Conservation (phyloP, 2,329 filamentous ascomycete genomes). For the Plenodomus biglobosus region DNA sequence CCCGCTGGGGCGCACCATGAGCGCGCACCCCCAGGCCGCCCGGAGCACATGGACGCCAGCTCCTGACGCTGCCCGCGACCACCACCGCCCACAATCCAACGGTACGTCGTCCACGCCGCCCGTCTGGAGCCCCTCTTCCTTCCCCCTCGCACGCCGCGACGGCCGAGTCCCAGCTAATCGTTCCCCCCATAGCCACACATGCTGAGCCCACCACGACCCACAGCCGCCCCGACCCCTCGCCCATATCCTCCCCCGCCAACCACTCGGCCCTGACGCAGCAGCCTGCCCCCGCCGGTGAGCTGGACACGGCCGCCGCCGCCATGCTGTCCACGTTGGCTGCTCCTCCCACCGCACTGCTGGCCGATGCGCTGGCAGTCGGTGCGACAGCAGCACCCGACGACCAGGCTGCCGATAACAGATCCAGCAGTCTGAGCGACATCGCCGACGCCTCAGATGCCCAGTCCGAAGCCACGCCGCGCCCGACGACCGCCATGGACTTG, state of each 20-base stretch:
- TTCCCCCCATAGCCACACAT: conserved; percentile 14
- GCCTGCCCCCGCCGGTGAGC: conserved; percentile 14
- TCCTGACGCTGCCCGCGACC: conserved; percentile 25
- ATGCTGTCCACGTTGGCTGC: conserved; percentile 30
- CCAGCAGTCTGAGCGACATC: conserved; percentile 90
- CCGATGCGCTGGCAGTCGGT: conserved; percentile 15
- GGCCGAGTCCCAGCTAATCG: no score
- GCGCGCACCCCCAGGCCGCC: conserved; percentile 41
- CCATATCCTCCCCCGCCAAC: conserved; percentile 52
- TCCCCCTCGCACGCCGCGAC: no score
- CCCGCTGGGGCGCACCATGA: conserved; percentile 45
- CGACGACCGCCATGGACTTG: conserved; percentile 24
- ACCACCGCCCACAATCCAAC: no score
- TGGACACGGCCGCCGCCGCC: conserved; percentile 10
- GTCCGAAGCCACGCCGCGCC: conserved; percentile 38
- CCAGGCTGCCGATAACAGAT: conserved; percentile 62
- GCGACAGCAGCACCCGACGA: conserved; percentile 24
- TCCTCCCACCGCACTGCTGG: conserved; percentile 20
- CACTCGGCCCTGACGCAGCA: conserved; percentile 20
- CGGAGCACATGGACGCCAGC: conserved; percentile 42
- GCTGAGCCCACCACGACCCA: conserved; percentile 29
- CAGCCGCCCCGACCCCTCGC: conserved; percentile 20
- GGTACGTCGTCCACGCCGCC: no score
- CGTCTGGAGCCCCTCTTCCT: no score
- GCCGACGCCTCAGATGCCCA: conserved; percentile 72